These are phyloP conservation scores for Xylariaceae sp. DNA, from an alignment of 2,329 filamentous ascomycete genomes.

Conservation along the genomic window DNA sequence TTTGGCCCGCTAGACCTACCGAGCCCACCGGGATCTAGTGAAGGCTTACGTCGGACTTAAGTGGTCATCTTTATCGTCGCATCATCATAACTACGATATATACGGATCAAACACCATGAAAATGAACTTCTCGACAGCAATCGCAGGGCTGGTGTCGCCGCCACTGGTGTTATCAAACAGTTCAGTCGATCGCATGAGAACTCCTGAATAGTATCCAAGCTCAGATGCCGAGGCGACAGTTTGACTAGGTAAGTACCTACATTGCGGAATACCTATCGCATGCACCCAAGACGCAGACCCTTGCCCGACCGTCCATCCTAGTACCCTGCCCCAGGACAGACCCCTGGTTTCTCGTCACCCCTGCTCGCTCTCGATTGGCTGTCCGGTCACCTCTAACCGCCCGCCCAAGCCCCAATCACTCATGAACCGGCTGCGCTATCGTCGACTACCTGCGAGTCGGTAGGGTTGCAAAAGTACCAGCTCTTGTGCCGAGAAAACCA, in stretches of 20 bases:
- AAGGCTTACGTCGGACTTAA: background rate
- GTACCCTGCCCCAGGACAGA: slow-evolving; percentile 19
- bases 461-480: background rate
- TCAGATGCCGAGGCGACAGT: background rate
- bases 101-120: background rate
- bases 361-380: slow-evolving; percentile 27
- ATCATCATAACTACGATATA: background rate
- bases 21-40: background rate
- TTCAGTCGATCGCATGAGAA: too few species aligned
- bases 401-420: slow-evolving; percentile 29
- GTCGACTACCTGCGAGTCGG: too few species aligned
- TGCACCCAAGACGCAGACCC: background rate
- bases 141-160: background rate
- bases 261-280: background rate
- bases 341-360: slow-evolving; percentile 15
- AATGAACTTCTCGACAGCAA: background rate
- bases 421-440: background rate
- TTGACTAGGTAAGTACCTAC: too few species aligned
- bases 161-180: background rate
- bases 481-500: background rate
- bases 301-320: background rate
- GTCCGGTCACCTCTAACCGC: slow-evolving; percentile 29
- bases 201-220: background rate
- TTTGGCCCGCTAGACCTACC: background rate
- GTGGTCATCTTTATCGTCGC: background rate